These are phyloP conservation scores for Penicillium cosmopolitanum DNA, from an alignment of 495 filamentous ascomycete species.

Conservation along the genomic window DNA sequence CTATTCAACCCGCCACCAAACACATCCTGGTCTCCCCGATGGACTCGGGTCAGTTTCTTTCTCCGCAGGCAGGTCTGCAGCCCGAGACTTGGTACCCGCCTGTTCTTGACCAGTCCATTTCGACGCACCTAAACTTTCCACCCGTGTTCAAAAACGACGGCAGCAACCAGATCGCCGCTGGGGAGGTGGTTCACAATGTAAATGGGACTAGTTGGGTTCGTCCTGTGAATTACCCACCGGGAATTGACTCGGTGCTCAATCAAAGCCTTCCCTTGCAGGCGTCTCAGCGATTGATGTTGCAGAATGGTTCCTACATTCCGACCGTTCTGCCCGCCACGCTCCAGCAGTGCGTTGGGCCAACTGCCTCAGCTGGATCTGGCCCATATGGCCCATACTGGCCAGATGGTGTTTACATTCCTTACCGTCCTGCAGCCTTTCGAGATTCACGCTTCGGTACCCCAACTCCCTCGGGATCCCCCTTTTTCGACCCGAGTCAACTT, in stretches of 20 bases:
- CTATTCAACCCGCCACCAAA: slow-evolving; percentile 76
- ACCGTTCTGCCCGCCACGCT: slow-evolving; percentile 72
- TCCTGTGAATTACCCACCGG: slow-evolving; percentile 45
- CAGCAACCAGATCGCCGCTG: slow-evolving; percentile 23
- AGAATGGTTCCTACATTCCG: slow-evolving; percentile 60
- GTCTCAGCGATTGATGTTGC: slow-evolving; percentile 41
- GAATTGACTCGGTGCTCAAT: slow-evolving; percentile 55
- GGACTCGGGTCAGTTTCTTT: slow-evolving; percentile 41
- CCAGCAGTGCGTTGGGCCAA: slow-evolving; percentile 71
- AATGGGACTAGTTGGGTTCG: slow-evolving; percentile 50
- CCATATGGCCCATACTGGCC: slow-evolving; percentile 80
- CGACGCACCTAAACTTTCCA: slow-evolving; percentile 46
- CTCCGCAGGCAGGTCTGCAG: slow-evolving; percentile 33
- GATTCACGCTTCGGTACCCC: slow-evolving; percentile 56
- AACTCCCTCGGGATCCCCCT: slow-evolving; percentile 22
- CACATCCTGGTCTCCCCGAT: slow-evolving; percentile 82
- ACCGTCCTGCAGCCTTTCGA: slow-evolving; percentile 66
- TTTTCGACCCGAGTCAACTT: slow-evolving; percentile 27
- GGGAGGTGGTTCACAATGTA: slow-evolving; percentile 39
- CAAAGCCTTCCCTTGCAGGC: slow-evolving; percentile 49
- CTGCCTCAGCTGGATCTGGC: slow-evolving; percentile 71
- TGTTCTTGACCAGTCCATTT: slow-evolving; percentile 30
- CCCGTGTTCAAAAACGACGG: slow-evolving; percentile 48
- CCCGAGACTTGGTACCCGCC: slow-evolving; percentile 39
- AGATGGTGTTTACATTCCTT: slow-evolving; percentile 76